phyloP scores from a whole-genome alignment of 345 rosid species.

The Abelmoschus esculentus region DNA sequence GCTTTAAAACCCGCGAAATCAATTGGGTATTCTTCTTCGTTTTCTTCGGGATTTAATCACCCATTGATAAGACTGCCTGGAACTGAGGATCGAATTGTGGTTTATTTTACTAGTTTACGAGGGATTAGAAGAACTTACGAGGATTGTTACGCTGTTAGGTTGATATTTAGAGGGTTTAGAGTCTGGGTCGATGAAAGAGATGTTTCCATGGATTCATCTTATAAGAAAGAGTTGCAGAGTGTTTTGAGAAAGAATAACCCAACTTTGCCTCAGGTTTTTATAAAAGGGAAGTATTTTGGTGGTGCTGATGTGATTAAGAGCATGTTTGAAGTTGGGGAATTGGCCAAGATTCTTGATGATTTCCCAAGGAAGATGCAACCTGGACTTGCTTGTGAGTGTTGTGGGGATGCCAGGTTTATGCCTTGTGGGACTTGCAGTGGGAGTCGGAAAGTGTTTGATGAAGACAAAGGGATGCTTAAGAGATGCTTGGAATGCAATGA shows the following conservation, averaged over 20 bases:
- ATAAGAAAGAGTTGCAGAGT: constrained; percentile 61
- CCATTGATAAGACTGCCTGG: constrained; percentile 54
- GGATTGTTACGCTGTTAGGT: constrained; percentile 82
- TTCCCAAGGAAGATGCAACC: constrained; percentile 43
- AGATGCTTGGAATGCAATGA: constrained; percentile 80
- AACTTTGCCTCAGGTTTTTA: constrained; percentile 73
- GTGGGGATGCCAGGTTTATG: constrained; percentile 74
- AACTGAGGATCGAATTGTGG: constrained; percentile 77
- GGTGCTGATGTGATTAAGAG: constrained; percentile 77
- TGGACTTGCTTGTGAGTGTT: constrained; percentile 54
- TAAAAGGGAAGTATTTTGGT: constrained; percentile 61
- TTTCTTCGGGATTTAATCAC: constrained; percentile 22
- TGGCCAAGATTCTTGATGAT: constrained; percentile 56
- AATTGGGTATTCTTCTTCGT: constrained; percentile 17
- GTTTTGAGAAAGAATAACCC: constrained; percentile 54
- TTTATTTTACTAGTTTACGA: constrained; percentile 74
- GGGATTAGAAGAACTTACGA: constrained; percentile 82
- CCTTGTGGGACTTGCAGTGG: constrained; percentile 80
- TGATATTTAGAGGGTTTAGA: constrained; percentile 84
- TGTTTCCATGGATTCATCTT: constrained; percentile 76
- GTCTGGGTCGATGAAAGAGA: constrained; percentile 89
- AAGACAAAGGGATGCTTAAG: constrained; percentile 55
- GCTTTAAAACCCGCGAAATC: constrained; percentile 8
- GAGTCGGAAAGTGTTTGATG: constrained; percentile 81
- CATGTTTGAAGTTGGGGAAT: constrained; percentile 74